Conservation (phyloP, 73 alveolate species). For the Paramecium pentaurelia region DNA sequence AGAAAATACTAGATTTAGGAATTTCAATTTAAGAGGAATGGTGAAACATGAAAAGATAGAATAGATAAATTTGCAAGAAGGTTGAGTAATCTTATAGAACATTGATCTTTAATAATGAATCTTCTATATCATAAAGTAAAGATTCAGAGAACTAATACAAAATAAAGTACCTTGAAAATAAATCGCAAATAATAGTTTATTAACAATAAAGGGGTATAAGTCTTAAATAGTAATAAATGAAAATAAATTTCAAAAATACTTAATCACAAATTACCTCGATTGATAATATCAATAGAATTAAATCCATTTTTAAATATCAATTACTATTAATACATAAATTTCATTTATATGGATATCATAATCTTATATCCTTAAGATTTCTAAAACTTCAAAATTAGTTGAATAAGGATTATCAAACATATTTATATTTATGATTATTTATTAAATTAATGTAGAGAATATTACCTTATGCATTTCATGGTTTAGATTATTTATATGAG, state of each 20-base stretch:
- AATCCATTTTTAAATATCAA: background rate
- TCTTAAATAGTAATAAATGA: background rate
- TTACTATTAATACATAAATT: background rate
- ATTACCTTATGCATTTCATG: conserved; percentile 24
- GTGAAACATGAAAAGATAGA: background rate
- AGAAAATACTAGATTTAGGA: background rate
- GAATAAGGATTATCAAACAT: background rate
- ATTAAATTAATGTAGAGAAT: conserved; percentile 4
- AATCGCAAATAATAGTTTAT: background rate
- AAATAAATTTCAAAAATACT: background rate
- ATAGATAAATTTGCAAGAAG: background rate
- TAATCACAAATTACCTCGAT: background rate
- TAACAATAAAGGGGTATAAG: background rate
- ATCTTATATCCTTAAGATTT: background rate
- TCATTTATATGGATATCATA: background rate
- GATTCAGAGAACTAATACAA: conserved; percentile 3
- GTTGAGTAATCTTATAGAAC: background rate
- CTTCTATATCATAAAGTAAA: background rate
- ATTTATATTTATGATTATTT: background rate
- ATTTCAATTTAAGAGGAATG: background rate
- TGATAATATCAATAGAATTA: background rate
- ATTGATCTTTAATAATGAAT: background rate
- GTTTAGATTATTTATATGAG: conserved; percentile 34
- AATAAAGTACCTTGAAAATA: background rate
- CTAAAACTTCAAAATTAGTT: too few species aligned